Evolutionary conservation across 192 early-diverging fungal species (phyloP).

Genomic region (Backusella macrospora): DNA sequence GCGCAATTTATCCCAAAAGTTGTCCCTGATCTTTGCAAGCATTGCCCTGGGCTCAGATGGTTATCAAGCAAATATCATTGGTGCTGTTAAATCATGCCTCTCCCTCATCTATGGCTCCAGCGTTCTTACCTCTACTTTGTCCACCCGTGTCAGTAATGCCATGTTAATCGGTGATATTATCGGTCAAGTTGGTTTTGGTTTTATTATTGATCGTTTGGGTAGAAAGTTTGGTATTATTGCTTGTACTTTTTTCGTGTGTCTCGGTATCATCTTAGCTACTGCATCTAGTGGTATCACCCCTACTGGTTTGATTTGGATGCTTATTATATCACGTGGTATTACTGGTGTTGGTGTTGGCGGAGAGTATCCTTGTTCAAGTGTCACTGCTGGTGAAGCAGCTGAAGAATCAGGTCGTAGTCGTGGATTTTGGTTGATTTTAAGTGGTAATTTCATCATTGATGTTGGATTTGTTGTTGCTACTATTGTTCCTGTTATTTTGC

Average conservation of each 20-base stretch:
- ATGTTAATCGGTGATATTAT: conserved; percentile 52
- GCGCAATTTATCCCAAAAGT: conserved; percentile 9
- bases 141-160: conserved; percentile 48
- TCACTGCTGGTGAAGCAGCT: conserved; percentile 53
- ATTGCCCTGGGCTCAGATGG: conserved; percentile 52
- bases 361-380: conserved; percentile 56
- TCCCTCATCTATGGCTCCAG: conserved; percentile 42
- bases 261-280: conserved; percentile 44
- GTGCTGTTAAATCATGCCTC: conserved; percentile 47
- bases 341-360: conserved; percentile 53
- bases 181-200: conserved; percentile 51
- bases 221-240: conserved; percentile 53
- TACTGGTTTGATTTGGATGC: conserved; percentile 46
- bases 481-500: conserved; percentile 42
- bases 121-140: conserved; percentile 35
- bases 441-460: conserved; percentile 52
- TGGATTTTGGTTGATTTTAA: conserved; percentile 51
- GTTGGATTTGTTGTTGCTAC: conserved; percentile 50
- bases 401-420: conserved; percentile 49
- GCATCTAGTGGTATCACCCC: conserved; percentile 40
- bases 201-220: conserved; percentile 53
- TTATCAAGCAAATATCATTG: conserved; percentile 54
- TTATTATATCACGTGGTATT: conserved; percentile 42
- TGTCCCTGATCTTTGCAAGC: conserved; percentile 32
- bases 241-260: conserved; percentile 44